Evolutionary conservation across 2,329 filamentous ascomycete species (phyloP).

Genomic region (Hymenoscyphus occultus): DNA sequence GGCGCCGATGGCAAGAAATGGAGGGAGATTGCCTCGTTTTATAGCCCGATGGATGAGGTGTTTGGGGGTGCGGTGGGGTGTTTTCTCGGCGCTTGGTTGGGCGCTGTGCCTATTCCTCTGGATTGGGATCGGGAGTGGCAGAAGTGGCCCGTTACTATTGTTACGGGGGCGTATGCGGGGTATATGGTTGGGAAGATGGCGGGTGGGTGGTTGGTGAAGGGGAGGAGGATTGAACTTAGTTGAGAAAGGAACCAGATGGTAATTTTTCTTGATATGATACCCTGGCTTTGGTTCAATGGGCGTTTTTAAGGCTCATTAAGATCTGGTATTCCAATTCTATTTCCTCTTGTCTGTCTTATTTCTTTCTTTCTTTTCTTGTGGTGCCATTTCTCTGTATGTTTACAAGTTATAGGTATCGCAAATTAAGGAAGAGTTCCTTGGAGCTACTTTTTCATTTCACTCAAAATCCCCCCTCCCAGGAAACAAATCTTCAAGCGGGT

Average conservation of each 20-base stretch:
- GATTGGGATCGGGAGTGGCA: conserved; percentile 99
- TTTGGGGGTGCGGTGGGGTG: conserved; percentile 81
- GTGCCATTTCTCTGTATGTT: too few species aligned
- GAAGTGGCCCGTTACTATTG: conserved; percentile 90
- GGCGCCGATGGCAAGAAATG: conserved; percentile 73
- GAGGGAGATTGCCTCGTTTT: conserved; percentile 63
- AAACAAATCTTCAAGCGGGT: too few species aligned
- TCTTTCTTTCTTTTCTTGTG: too few species aligned
- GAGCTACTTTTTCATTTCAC: too few species aligned
- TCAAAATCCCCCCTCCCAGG: too few species aligned
- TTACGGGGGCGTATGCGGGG: conserved; percentile 78
- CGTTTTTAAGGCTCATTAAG: too few species aligned
- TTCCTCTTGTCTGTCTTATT: too few species aligned
- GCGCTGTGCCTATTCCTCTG: conserved; percentile 89
- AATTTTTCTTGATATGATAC: too few species aligned
- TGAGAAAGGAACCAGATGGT: conserved; percentile 6
- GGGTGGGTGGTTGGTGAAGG: conserved; percentile 42
- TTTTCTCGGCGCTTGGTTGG: conserved; percentile 81
- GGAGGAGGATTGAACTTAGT: conserved; percentile 36
- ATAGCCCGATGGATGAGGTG: conserved; percentile 75
- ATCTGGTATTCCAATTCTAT: too few species aligned
- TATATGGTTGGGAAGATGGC: conserved; percentile 67
- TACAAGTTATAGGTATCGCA: too few species aligned
- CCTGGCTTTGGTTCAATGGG: too few species aligned
- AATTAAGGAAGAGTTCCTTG: too few species aligned